A percentile compares a stretch with the other conserved stretches of the same genome.
Evolutionary conservation across 768 basidiomycete species (phyloP).

Genomic region (Rhizopogon vulgaris): DNA sequence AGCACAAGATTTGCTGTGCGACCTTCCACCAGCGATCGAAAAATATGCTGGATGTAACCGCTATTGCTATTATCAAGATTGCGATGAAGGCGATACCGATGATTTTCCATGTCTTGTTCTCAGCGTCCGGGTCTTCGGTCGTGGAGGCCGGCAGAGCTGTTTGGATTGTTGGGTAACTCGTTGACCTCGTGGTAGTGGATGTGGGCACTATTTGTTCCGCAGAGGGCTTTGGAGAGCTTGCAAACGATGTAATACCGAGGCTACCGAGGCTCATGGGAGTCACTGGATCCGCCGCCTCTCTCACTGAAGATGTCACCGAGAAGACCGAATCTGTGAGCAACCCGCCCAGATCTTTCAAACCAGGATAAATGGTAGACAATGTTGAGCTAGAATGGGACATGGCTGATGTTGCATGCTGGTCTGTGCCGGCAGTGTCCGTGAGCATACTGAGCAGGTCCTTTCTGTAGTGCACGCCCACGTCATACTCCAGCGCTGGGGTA

Average conservation of each 20-base stretch:
- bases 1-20: conserved; percentile 42
- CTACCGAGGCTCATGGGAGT: not conserved
- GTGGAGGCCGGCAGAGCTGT: conserved; percentile 1
- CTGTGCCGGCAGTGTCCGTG: not conserved
- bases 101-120: conserved; percentile 58
- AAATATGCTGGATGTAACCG: conserved; percentile 55
- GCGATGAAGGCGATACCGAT: conserved; percentile 62
- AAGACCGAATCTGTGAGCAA: not conserved
- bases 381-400: not conserved
- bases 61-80: conserved; percentile 50
- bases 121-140: conserved; percentile 22
- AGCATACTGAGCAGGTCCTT: conserved; percentile 16
- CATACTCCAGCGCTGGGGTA: not conserved
- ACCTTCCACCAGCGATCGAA: conserved; percentile 71
- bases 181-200: not conserved
- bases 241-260: not conserved
- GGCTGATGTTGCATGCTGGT: not conserved
- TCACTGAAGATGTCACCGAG: not conserved
- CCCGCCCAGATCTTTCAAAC: not conserved
- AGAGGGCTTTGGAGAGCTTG: not conserved
- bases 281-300: not conserved
- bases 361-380: not conserved
- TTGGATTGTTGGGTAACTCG: conserved; percentile 5
- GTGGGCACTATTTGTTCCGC: not conserved
- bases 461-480: not conserved